phyloP scores from a whole-genome alignment of 2,329 filamentous ascomycete species.

The Tolypocladium pustulatum region DNA sequence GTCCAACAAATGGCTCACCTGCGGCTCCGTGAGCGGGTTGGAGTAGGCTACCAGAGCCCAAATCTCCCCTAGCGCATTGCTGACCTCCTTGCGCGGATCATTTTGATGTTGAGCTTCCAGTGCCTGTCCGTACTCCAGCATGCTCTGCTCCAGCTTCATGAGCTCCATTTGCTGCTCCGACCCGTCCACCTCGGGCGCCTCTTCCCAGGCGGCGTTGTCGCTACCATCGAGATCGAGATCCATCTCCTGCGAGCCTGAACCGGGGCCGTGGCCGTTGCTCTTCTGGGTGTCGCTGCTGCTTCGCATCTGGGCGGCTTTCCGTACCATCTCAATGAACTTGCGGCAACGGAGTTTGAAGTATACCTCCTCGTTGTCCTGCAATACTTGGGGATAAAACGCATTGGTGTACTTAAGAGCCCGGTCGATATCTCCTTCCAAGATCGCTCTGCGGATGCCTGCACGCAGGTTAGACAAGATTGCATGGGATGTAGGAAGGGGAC shows the following conservation, averaged over 20 bases:
- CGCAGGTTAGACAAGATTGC: slow-evolving; percentile 6
- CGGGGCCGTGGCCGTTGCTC: slow-evolving; percentile 27
- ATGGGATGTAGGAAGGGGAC: not conserved
- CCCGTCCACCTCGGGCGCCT: slow-evolving; percentile 47
- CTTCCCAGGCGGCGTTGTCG: slow-evolving; percentile 26
- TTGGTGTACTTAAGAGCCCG: slow-evolving; percentile 74
- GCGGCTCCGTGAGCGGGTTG: slow-evolving; percentile 64
- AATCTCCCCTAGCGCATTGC: slow-evolving; percentile 68
- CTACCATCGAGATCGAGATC: slow-evolving; percentile 42
- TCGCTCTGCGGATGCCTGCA: slow-evolving; percentile 71
- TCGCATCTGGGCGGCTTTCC: slow-evolving; percentile 57
- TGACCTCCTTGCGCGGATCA: slow-evolving; percentile 59
- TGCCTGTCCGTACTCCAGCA: slow-evolving; percentile 68
- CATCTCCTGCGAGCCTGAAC: slow-evolving; percentile 37
- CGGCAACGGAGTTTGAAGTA: slow-evolving; percentile 81
- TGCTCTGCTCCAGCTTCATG: slow-evolving; percentile 50
- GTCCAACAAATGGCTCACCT: slow-evolving; percentile 70
- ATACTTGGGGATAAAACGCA: slow-evolving; percentile 67
- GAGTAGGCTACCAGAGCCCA: slow-evolving; percentile 82
- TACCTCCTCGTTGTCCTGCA: slow-evolving; percentile 71
- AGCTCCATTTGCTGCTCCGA: slow-evolving; percentile 21
- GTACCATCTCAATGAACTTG: slow-evolving; percentile 93
- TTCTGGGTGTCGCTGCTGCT: slow-evolving; percentile 33
- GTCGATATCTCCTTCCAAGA: slow-evolving; percentile 88
- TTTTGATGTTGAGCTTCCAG: slow-evolving; percentile 67